Conservation (phyloP, 495 filamentous ascomycete genomes). For the Penicillium roqueforti region DNA sequence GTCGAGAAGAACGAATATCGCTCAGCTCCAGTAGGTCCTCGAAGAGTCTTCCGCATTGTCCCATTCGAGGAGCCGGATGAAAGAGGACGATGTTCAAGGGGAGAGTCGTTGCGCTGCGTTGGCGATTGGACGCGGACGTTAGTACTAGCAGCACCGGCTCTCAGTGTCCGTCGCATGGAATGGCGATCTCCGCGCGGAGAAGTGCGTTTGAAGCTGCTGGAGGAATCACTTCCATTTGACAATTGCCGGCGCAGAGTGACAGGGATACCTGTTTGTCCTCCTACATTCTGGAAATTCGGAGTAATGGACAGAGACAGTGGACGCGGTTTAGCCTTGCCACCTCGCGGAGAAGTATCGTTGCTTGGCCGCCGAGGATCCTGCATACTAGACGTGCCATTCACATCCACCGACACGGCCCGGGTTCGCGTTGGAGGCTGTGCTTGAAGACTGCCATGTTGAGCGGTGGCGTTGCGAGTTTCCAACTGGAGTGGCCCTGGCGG, state of each 20-base stretch:
- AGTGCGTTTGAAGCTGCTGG: slow-evolving; percentile 57
- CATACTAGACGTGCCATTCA: slow-evolving; percentile 7
- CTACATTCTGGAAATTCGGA: slow-evolving; percentile 16
- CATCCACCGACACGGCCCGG: slow-evolving; percentile 26
- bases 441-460: slow-evolving; percentile 11
- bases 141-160: slow-evolving; percentile 29
- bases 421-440: slow-evolving; percentile 14
- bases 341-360: slow-evolving; percentile 1
- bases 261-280: slow-evolving; percentile 4
- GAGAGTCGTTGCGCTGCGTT: slow-evolving; percentile 28
- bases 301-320: slow-evolving; percentile 31
- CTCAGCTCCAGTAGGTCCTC: slow-evolving; percentile 32
- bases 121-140: slow-evolving; percentile 19
- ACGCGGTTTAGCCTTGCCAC: slow-evolving; percentile 15
- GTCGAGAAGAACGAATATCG: slow-evolving; percentile 47
- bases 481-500: slow-evolving; percentile 16
- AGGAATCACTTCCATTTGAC: slow-evolving; percentile 57
- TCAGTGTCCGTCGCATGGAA: slow-evolving; percentile 55
- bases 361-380: slow-evolving; percentile 14
- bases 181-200: slow-evolving; percentile 37
- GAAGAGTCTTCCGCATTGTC: slow-evolving; percentile 50
- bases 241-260: slow-evolving; percentile 24
- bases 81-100: slow-evolving; percentile 28
- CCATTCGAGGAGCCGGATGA: slow-evolving; percentile 32
- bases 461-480: background rate